phyloP scores from a whole-genome alignment of 257 asterid species.

The Solanum sitiens region DNA sequence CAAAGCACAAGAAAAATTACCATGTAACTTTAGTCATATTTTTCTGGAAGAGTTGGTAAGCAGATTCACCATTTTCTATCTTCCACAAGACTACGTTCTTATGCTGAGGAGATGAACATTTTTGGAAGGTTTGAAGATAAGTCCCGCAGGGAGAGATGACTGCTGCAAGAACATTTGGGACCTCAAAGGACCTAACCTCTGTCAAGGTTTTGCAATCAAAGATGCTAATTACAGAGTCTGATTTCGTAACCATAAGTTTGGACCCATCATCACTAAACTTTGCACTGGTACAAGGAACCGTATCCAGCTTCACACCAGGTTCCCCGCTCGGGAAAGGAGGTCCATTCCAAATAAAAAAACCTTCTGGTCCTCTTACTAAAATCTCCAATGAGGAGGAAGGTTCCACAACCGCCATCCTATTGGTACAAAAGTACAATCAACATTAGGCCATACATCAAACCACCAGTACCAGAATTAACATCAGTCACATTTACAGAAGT shows the following conservation, averaged over 20 bases:
- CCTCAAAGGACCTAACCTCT: conserved; percentile 49
- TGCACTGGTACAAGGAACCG: conserved; percentile 45
- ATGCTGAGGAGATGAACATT: conserved; percentile 55
- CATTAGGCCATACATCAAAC: background rate
- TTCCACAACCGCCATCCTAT: conserved; percentile 47
- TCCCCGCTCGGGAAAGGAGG: conserved; percentile 74
- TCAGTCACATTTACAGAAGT: background rate
- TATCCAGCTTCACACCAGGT: conserved; percentile 56
- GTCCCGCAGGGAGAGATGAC: conserved; percentile 76
- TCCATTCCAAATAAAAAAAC: conserved; percentile 69
- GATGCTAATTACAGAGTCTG: conserved; percentile 43
- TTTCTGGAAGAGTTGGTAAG: conserved; percentile 61
- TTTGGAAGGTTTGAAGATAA: conserved; percentile 83
- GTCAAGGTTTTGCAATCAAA: conserved; percentile 47
- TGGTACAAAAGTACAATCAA: background rate
- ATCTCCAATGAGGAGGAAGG: conserved; percentile 53
- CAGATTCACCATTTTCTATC: conserved; percentile 55
- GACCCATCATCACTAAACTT: conserved; percentile 88
- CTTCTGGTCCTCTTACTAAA: conserved; percentile 64
- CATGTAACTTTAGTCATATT: conserved; percentile 80
- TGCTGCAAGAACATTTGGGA: conserved; percentile 83
- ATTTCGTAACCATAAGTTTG: conserved; percentile 50
- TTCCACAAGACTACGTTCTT: conserved; percentile 72
- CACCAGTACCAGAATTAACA: background rate
- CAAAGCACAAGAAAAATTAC: conserved; percentile 23